Base-by-base conservation (phyloP, 2,329 filamentous ascomycete genomes). In the Clarireedia sp. region DNA sequence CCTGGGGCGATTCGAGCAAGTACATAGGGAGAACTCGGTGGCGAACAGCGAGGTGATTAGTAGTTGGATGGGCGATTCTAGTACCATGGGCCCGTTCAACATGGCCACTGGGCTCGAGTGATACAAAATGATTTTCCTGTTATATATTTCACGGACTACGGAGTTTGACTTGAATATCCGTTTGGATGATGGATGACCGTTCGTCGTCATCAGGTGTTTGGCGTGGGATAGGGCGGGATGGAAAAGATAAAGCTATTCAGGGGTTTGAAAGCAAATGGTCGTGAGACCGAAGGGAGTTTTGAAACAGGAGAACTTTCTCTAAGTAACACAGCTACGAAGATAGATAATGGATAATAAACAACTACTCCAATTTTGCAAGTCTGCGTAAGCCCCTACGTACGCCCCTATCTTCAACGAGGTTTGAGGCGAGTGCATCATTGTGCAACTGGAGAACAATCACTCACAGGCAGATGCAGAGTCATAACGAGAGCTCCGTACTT, bases 401-500 rank as follows among this genome's bases (percentile, higher is more conserved):
- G 12, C 29, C 29, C 29, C 29, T 33, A 33, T 33, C 4, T 33
- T 12, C 78, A 79, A 60, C 72, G 72, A 33, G 63, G 57, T 71
- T 80, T 80, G 61, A 80, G 57, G 29, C 29, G 29, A 33, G 29
- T 3, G 9, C 10, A 33, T 12, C 29, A 33, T 12, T 33, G 2
- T 33, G 29, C 29, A 12, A 10, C 29, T 33, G 12, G 29, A 12
- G 12, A 33, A 33, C 2, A 10, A 10, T 33, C 29, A 12, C 29
- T 12, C 29, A 9, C 10, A 33, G 10, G 29, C 29, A 33, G 12
- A 33, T 33, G 9, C 12, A 33, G 9, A 33, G 29, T 33, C 29
- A 33, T 33, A 33, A 33, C 10, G 29, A 33, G 29, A 33, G 29
- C 3, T 33, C 29, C 4, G 29, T 12, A 33, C 29, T 33, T 12